Percentiles rank a stretch among this genome's conserved stretches.
These are phyloP conservation scores for Phytophthora litchii DNA, from an alignment of 352 stramenopile genomes.

Conservation along the genomic window DNA sequence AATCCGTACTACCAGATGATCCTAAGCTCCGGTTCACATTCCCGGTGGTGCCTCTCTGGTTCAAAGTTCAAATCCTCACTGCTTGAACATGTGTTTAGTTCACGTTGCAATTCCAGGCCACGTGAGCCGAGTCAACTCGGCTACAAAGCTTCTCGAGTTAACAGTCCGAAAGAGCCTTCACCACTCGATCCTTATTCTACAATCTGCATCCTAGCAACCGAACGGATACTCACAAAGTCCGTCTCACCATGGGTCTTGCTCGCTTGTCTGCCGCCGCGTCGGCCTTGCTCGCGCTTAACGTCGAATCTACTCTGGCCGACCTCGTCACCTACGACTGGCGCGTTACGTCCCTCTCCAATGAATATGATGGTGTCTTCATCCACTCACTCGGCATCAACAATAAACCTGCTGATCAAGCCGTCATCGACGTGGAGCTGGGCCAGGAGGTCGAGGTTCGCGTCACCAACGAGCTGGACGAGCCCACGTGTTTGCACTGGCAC, in stretches of 20 bases:
- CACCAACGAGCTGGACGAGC: constrained; percentile 29
- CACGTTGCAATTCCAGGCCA: not conserved
- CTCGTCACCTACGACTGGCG: constrained; percentile 39
- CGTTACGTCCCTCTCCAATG: constrained; percentile 20
- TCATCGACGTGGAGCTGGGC: constrained; percentile 35
- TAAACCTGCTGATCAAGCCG: constrained; percentile 27
- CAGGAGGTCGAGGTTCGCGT: constrained; percentile 37
- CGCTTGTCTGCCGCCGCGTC: not conserved
- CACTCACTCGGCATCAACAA: constrained; percentile 39
- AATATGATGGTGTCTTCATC: constrained; percentile 32
- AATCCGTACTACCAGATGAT: constrained; percentile 3
- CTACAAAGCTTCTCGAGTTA: not conserved
- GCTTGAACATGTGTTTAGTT: not conserved
- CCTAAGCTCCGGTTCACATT: constrained; percentile 5
- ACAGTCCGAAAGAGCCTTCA: not conserved
- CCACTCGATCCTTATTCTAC: constrained; percentile 7
- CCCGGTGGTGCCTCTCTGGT: not conserved
- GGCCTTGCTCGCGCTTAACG: constrained; percentile 4
- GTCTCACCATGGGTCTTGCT: constrained; percentile 17
- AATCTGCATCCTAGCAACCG: constrained; percentile 2
- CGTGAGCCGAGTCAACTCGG: constrained; percentile 1
- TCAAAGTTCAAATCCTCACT: not conserved
- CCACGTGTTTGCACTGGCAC: constrained; percentile 46
- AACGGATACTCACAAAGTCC: not conserved
- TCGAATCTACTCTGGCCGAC: constrained; percentile 14